phyloP scores from a whole-genome alignment of 805 yeast species.

The Schwanniomyces pseudopolymorphus region DNA sequence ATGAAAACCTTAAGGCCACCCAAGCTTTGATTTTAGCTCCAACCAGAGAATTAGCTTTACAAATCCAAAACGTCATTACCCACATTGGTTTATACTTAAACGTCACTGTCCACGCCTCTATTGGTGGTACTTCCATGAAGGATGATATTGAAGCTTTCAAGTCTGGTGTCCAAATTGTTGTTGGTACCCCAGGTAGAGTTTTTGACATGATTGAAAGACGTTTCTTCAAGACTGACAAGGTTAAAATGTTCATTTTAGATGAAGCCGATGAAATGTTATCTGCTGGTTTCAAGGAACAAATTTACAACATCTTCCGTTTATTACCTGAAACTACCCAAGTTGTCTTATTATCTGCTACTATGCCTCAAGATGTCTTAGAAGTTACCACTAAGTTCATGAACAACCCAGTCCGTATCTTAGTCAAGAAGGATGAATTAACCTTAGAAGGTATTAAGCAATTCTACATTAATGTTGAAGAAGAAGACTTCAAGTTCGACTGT shows the following conservation, averaged over 20 bases:
- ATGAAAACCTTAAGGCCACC: slow-evolving; percentile 66
- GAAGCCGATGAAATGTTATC: slow-evolving; percentile 98
- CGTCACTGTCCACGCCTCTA: slow-evolving; percentile 91
- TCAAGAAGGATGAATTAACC: slow-evolving; percentile 92
- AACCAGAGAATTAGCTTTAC: slow-evolving; percentile 95
- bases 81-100: slow-evolving; percentile 90
- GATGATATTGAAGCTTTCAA: slow-evolving; percentile 85
- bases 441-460: slow-evolving; percentile 95
- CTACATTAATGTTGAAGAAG: slow-evolving; percentile 86
- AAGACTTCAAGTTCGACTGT: slow-evolving; percentile 93
- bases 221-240: slow-evolving; percentile 72
- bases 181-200: slow-evolving; percentile 99
- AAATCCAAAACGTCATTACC: slow-evolving; percentile 90
- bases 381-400: slow-evolving; percentile 92
- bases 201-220: slow-evolving; percentile 93
- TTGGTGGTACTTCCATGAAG: slow-evolving; percentile 91
- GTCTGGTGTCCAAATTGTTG: slow-evolving; percentile 88
- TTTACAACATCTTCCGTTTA: slow-evolving; percentile 86
- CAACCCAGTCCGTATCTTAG: slow-evolving; percentile 90
- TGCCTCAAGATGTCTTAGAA: slow-evolving; percentile 89
- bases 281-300: slow-evolving; percentile 93
- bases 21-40: slow-evolving; percentile 96
- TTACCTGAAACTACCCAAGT: slow-evolving; percentile 91
- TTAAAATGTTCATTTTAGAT: slow-evolving; percentile 93
- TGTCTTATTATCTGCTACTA: slow-evolving; percentile 91